phyloP scores from a whole-genome alignment of 1,139 yeast genomes.

The Blastobotrys persicus region DNA sequence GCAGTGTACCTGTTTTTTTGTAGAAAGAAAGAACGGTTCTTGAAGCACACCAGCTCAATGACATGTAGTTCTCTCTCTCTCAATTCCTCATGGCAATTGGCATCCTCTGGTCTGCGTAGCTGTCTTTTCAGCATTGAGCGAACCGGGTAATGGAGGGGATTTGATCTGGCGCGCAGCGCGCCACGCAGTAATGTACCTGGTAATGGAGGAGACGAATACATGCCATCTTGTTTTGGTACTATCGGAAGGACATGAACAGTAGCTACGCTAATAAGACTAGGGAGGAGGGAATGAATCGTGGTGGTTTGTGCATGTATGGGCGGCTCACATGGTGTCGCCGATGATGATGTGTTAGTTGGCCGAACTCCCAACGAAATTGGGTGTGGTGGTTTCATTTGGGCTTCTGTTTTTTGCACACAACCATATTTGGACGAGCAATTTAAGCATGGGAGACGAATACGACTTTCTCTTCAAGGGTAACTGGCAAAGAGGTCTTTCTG shows the following conservation, averaged over 20 bases:
- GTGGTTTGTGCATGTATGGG: too few relatives aligned
- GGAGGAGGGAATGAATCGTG: too few relatives aligned
- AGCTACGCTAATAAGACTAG: too few relatives aligned
- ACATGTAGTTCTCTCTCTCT: too few relatives aligned
- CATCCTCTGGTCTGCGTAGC: neutral
- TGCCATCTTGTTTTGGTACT: too few relatives aligned
- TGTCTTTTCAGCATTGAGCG: neutral
- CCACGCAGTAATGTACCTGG: too few relatives aligned
- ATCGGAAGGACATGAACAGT: too few relatives aligned
- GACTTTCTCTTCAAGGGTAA: constrained; percentile 86
- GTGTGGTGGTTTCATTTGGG: too few relatives aligned
- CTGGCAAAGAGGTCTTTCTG: constrained; percentile 33
- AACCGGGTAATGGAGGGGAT: neutral
- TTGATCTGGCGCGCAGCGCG: neutral
- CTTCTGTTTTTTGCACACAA: neutral
- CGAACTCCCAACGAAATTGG: neutral
- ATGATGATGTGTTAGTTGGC: neutral
- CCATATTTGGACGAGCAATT: neutral
- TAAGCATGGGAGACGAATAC: constrained; percentile 63
- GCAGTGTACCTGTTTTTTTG: neutral
- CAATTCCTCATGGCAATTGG: too few relatives aligned
- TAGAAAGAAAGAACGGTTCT: neutral
- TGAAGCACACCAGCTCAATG: too few relatives aligned
- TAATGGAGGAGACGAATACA: too few relatives aligned
- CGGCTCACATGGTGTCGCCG: too few relatives aligned